Percentiles rank a stretch among this genome's conserved stretches.
phyloP scores from a whole-genome alignment of 345 rosid species.

The Noccaea bulbosa region DNA sequence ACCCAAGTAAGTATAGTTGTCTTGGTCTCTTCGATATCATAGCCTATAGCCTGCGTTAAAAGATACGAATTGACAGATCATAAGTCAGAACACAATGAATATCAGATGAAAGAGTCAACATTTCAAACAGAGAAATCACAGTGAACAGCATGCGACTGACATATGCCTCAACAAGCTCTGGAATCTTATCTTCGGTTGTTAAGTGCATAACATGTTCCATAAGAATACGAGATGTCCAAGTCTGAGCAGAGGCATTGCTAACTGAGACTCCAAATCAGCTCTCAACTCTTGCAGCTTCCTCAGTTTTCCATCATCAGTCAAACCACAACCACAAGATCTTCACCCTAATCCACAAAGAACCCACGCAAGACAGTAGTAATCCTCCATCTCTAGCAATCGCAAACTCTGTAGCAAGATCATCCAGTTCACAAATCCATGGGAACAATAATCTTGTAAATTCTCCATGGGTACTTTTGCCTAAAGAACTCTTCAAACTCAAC shows the following conservation, averaged over 20 bases:
- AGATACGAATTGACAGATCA: too few species aligned
- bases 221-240: slow-evolving; percentile 78
- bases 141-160: slow-evolving; percentile 49
- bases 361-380: slow-evolving; percentile 32
- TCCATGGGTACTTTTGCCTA: slow-evolving; percentile 77
- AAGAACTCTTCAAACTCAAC: slow-evolving; percentile 71
- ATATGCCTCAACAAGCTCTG: slow-evolving; percentile 59
- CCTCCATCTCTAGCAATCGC: slow-evolving; percentile 48
- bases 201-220: slow-evolving; percentile 84
- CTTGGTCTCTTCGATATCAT: too few species aligned
- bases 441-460: slow-evolving; percentile 73
- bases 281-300: slow-evolving; percentile 77
- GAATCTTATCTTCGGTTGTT: slow-evolving; percentile 52
- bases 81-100: too few species aligned
- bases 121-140: too few species aligned
- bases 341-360: slow-evolving; percentile 49
- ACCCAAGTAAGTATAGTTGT: slow-evolving; percentile 75
- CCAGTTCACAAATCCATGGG: slow-evolving; percentile 98
- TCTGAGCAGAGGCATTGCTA: slow-evolving; percentile 61
- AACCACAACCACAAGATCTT: slow-evolving; percentile 62
- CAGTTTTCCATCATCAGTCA: slow-evolving; percentile 70
- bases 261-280: slow-evolving; percentile 70
- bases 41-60: too few species aligned
- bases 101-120: too few species aligned
- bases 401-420: slow-evolving; percentile 79